Base-by-base conservation (phyloP, 2,329 filamentous ascomycete species). In the Xylariaceae sp. region DNA sequence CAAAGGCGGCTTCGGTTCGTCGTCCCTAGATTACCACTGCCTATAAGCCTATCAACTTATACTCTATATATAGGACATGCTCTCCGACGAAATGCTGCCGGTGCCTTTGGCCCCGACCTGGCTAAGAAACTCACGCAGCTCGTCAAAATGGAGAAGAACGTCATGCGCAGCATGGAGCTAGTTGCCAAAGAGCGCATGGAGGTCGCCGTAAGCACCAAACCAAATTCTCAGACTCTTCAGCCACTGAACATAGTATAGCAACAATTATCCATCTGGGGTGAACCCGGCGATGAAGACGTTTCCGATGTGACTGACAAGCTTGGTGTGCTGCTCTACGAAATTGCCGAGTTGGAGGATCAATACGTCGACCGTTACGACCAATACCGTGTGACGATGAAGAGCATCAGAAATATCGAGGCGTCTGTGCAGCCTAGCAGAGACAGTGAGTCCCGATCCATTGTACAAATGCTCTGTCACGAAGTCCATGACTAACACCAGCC, bases 121-220 rank as follows among this genome's bases (percentile, higher is more conserved):
- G 86, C 93, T 48, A 96, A 95, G 80, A 98, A 98, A 80, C 84
- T 98, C 52, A 89, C 91, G 33, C 88, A 95, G 74, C 81, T 98
- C 42, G 93, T 98, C 54, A 98, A 98, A 82, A 98, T 98, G 93
- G 93, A 98, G 75, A 98, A 98, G 83, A 97, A 98, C 66, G 88
- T 96, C 46, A 98, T 98, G 93, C 89, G 93, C 69, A 96, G 90
- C 67, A 84, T 97, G 78, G 93, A 98, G 67, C 79, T 89, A 40
- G 93, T 97, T 43, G 90, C 90, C 37, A 85, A 90, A 63, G 93
- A 98, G 77, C 85, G 93, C 60, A 97, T 97, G 90, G 93, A 97
- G 63, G 92, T 96, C 56, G 93, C 93, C 64, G 90, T 95, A 86
- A 64, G 88, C 79, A 19, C 32, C 12, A n/a, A 5, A 42, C 11